phyloP scores from a whole-genome alignment of 192 early-diverging fungal species.

The Coemansia interrupta region DNA sequence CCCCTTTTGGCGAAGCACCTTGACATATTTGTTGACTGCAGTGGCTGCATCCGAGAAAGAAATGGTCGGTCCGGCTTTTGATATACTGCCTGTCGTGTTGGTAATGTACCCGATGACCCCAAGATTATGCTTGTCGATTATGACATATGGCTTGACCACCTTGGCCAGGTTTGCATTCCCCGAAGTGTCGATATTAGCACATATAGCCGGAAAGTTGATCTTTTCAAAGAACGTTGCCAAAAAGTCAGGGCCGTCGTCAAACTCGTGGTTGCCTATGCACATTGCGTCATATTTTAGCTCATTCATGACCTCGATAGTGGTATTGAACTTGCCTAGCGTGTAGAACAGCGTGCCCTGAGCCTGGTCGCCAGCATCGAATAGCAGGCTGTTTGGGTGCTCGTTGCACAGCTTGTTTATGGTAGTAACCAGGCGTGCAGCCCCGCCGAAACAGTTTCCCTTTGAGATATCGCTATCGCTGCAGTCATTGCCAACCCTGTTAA shows the following conservation, averaged over 20 bases:
- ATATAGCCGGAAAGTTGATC: slow-evolving; percentile 62
- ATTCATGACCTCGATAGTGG: slow-evolving; percentile 58
- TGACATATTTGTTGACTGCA: slow-evolving; percentile 61
- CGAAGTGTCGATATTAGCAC: slow-evolving; percentile 64
- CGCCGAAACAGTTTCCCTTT: slow-evolving; percentile 54
- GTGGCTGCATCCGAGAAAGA: slow-evolving; percentile 59
- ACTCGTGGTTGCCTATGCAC: slow-evolving; percentile 66
- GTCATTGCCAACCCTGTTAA: slow-evolving; percentile 54
- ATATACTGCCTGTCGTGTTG: slow-evolving; percentile 57
- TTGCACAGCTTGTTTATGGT: slow-evolving; percentile 56
- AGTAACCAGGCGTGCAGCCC: slow-evolving; percentile 62
- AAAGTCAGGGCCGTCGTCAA: slow-evolving; percentile 62
- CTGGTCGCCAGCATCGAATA: slow-evolving; percentile 71
- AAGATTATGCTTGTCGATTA: slow-evolving; percentile 62
- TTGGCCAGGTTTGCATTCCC: slow-evolving; percentile 40
- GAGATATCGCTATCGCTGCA: slow-evolving; percentile 46
- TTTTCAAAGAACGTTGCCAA: slow-evolving; percentile 55
- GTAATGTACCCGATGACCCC: slow-evolving; percentile 67
- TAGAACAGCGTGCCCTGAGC: slow-evolving; percentile 65
- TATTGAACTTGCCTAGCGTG: slow-evolving; percentile 54
- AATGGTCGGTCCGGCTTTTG: slow-evolving; percentile 53
- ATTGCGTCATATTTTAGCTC: slow-evolving; percentile 62
- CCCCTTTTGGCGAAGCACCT: slow-evolving; percentile 58
- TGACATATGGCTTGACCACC: slow-evolving; percentile 64
- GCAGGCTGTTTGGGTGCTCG: slow-evolving; percentile 52